A percentile compares a stretch with the other conserved stretches of the same genome.
Evolutionary conservation across 2,329 filamentous ascomycete species (phyloP).

Genomic region (Pseudogymnoascus sp.): DNA sequence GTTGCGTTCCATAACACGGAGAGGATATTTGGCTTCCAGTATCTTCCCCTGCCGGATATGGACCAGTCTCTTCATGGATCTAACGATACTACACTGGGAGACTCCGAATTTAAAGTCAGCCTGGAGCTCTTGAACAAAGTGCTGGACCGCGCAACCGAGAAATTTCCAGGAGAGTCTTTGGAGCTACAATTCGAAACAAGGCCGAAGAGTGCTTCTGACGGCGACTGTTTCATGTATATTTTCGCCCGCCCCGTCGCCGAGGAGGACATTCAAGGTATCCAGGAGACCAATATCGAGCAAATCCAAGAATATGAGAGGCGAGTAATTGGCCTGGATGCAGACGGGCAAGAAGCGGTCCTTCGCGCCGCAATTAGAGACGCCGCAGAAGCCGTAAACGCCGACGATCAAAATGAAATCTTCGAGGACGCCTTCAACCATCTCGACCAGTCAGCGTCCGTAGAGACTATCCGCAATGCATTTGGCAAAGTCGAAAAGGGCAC

Average conservation of each 20-base stretch:
- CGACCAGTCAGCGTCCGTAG: neutral
- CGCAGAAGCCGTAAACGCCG: constrained; percentile 15
- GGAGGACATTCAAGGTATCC: constrained; percentile 65
- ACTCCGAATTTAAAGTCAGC: constrained; percentile 80
- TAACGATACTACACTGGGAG: constrained; percentile 57
- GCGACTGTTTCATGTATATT: constrained; percentile 66
- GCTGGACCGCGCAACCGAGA: constrained; percentile 64
- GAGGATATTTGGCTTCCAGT: constrained; percentile 96
- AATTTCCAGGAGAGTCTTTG: constrained; percentile 69
- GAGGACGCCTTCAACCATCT: neutral
- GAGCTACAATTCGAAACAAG: constrained; percentile 79
- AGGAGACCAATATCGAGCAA: constrained; percentile 56
- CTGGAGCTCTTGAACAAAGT: constrained; percentile 71
- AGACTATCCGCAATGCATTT: neutral
- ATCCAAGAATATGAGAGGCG: constrained; percentile 62
- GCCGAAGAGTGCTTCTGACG: constrained; percentile 38
- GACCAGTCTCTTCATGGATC: constrained; percentile 84
- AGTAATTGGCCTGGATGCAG: constrained; percentile 45
- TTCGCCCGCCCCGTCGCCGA: constrained; percentile 80
- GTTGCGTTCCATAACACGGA: constrained; percentile 93
- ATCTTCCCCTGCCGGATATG: constrained; percentile 80
- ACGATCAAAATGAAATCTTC: constrained; percentile 11
- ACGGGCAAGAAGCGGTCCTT: constrained; percentile 29
- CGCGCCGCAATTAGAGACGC: constrained; percentile 21
- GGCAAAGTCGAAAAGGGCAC: neutral